Conservation (phyloP, 768 basidiomycete species). For the Phylloporus scabripes region DNA sequence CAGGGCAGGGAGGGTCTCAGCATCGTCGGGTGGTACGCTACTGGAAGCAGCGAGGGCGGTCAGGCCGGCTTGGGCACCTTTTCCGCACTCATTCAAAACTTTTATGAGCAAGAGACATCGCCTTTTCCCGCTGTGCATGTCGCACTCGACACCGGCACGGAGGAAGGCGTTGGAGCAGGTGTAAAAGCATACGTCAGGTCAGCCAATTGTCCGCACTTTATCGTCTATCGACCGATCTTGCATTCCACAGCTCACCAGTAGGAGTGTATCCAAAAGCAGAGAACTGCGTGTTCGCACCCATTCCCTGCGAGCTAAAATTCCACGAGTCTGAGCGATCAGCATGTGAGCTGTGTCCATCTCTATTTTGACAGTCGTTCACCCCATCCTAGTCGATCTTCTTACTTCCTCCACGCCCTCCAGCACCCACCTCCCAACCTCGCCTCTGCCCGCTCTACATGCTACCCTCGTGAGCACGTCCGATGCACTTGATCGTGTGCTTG, state of each 20-base stretch:
- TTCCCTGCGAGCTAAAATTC: constrained; percentile 82
- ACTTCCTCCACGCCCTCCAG: constrained; percentile 39
- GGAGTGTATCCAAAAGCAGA: constrained; percentile 88
- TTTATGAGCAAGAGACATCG: constrained; percentile 88
- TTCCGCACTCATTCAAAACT: constrained; percentile 96
- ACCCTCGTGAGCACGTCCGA: constrained; percentile 63
- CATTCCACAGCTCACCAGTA: constrained; percentile 63
- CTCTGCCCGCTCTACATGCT: constrained; percentile 45
- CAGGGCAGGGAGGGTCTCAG: constrained; percentile 59
- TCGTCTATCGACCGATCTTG: constrained; percentile 9
- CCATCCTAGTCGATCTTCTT: constrained; percentile 67
- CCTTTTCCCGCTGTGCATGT: constrained; percentile 89
- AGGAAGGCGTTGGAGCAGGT: constrained; percentile 57
- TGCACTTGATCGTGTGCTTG: constrained; percentile 81
- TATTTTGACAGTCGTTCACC: constrained; percentile 5
- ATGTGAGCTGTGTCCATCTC: constrained; percentile 44
- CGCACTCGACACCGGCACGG: constrained; percentile 80
- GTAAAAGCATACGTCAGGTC: constrained; percentile 87
- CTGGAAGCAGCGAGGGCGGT: constrained; percentile 58
- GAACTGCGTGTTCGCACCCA: constrained; percentile 91
- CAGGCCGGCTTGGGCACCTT: constrained; percentile 67
- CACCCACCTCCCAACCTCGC: constrained; percentile 41
- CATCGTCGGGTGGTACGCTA: constrained; percentile 90
- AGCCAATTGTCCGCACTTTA: constrained; percentile 14
- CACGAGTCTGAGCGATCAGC: constrained; percentile 81